A percentile compares a stretch with the other conserved stretches of the same genome.
phyloP scores from a whole-genome alignment of 371 early-diverging fungal genomes.

The Zychaea mexicana region DNA sequence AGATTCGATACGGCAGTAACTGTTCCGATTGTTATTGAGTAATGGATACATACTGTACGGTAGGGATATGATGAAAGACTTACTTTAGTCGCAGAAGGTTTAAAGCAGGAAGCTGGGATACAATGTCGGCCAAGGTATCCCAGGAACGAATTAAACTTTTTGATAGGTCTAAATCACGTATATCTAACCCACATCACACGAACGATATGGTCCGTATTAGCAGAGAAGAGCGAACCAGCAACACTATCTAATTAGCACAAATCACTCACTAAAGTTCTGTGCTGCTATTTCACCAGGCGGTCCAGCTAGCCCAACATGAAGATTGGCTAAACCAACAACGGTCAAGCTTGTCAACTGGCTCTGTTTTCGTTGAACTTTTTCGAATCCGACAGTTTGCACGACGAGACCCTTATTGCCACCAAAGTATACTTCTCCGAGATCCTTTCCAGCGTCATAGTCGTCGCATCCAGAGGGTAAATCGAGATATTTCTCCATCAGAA shows the following conservation, averaged over 20 bases:
- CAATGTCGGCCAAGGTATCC: slow-evolving; percentile 64
- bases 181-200: slow-evolving; percentile 28
- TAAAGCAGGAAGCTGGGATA: slow-evolving; percentile 56
- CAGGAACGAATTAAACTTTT: slow-evolving; percentile 64
- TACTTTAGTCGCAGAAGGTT: slow-evolving; percentile 68
- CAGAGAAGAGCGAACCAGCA: too few relatives aligned
- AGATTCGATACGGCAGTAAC: slow-evolving; percentile 32
- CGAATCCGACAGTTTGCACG: slow-evolving; percentile 83
- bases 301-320: slow-evolving; percentile 39
- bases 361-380: slow-evolving; percentile 65
- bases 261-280: slow-evolving; percentile 21
- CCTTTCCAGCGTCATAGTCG: slow-evolving; percentile 13
- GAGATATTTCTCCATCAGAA: slow-evolving; percentile 61
- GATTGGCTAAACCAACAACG: slow-evolving; percentile 59
- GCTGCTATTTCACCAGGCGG: slow-evolving; percentile 20
- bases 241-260: neutral
- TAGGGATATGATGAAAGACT: neutral
- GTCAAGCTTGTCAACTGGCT: slow-evolving; percentile 44
- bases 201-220: too few relatives aligned
- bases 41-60: neutral
- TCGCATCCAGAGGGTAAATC: slow-evolving; percentile 13
- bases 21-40: neutral
- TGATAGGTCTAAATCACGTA: slow-evolving; percentile 78
- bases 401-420: slow-evolving; percentile 56
- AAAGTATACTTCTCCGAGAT: slow-evolving; percentile 36